These are phyloP conservation scores for Pontederia crassipes DNA, from an alignment of 176 grass and related monocot species.

Conservation along the genomic window DNA sequence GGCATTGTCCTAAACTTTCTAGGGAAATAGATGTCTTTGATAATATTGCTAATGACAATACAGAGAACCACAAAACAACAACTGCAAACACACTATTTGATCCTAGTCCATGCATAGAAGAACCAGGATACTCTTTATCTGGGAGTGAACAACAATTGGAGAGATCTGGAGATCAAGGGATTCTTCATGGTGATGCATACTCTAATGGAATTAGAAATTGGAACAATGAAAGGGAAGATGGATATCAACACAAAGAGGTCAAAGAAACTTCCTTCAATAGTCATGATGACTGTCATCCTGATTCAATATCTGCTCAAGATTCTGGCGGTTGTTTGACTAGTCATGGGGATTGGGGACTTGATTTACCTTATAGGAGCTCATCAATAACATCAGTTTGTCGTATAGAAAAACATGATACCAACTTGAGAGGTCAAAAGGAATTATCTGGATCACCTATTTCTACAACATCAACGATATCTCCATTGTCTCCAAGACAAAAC, in stretches of 20 bases:
- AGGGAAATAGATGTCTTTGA: background rate
- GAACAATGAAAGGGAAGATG: background rate
- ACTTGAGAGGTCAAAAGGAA: conserved; percentile 30
- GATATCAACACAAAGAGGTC: background rate
- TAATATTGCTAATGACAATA: conserved; percentile 17
- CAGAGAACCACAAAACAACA: conserved; percentile 16
- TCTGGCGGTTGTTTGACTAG: conserved; percentile 13
- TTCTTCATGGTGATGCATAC: background rate
- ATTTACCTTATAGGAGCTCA: conserved; percentile 12
- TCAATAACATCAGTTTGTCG: conserved; percentile 37
- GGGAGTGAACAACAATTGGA: background rate
- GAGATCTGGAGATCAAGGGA: background rate
- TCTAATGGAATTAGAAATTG: background rate
- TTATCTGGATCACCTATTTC: conserved; percentile 54
- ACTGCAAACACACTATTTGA: background rate
- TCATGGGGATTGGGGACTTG: background rate
- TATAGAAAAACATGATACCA: conserved; percentile 39
- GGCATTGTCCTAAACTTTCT: conserved; percentile 18
- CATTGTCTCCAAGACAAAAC: conserved; percentile 9
- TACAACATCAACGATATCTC: conserved; percentile 39
- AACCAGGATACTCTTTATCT: background rate
- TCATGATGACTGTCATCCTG: background rate
- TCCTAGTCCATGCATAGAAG: background rate
- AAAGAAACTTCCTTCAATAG: conserved; percentile 1
- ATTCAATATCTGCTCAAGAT: background rate